These are phyloP conservation scores for Paraphoma sp. DNA, from an alignment of 2,329 filamentous ascomycete genomes.

Conservation along the genomic window DNA sequence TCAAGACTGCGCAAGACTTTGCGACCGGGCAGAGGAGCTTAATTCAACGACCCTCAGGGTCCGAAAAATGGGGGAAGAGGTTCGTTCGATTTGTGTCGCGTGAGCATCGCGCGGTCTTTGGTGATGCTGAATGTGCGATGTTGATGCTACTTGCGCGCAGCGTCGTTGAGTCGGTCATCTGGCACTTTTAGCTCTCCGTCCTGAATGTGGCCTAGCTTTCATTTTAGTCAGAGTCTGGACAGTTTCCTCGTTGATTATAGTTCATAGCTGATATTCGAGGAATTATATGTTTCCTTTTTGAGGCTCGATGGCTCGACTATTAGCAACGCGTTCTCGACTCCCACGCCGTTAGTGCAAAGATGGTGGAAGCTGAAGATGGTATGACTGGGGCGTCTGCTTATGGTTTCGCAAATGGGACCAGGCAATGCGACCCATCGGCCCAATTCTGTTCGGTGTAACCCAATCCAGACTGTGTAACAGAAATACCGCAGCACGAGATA, in stretches of 20 bases:
- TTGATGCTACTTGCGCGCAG: no score
- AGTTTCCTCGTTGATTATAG: no score
- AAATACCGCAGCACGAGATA: neutral
- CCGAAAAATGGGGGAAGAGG: neutral
- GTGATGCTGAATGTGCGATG: no score
- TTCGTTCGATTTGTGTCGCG: neutral
- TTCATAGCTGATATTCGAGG: no score
- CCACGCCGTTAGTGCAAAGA: neutral
- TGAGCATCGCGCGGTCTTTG: neutral
- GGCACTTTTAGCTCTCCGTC: neutral
- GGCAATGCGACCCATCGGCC: neutral
- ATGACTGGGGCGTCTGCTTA: neutral
- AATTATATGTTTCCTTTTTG: neutral
- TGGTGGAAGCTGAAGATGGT: no score
- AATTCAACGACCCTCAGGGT: conserved; percentile 9
- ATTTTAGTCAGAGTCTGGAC: neutral
- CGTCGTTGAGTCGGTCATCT: no score
- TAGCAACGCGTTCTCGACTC: neutral
- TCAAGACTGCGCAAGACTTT: conserved; percentile 4
- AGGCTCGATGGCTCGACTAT: neutral
- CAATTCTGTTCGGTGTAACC: neutral
- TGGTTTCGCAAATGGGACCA: neutral
- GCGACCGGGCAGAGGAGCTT: conserved; percentile 12
- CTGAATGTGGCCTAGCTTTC: neutral
- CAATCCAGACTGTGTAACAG: neutral